Conservation (phyloP, 345 rosid species). For the Arabidopsis suecica region DNA sequence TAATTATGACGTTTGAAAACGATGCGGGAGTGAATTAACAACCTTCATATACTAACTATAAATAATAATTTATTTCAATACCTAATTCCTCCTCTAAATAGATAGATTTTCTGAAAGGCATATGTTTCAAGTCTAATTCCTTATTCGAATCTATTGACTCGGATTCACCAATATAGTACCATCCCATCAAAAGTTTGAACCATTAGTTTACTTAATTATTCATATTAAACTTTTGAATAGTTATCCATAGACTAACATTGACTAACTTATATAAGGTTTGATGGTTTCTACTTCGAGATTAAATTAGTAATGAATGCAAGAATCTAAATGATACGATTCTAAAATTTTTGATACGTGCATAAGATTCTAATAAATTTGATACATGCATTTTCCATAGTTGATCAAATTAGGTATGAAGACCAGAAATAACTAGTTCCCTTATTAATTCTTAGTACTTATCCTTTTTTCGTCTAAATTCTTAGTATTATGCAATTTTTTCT, state of each 20-base stretch:
- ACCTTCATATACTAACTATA: background rate
- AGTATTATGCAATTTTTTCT: too few relatives aligned
- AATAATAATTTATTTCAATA: background rate
- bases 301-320: background rate
- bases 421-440: background rate
- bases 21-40: background rate
- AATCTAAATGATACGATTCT: background rate
- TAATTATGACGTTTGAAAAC: slow-evolving; percentile 1
- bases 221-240: background rate
- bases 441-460: background rate
- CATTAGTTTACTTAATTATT: slow-evolving; percentile 12
- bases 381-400: background rate
- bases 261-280: slow-evolving; percentile 8
- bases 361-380: background rate
- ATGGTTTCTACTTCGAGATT: slow-evolving; percentile 1
- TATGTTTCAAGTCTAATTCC: background rate
- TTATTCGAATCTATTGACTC: slow-evolving; percentile 14
- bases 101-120: slow-evolving; percentile 9
- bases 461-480: too few relatives aligned
- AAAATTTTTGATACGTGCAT: background rate
- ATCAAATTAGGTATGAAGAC: background rate
- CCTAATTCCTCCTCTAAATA: background rate
- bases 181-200: slow-evolving; percentile 17
- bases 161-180: slow-evolving; percentile 10
- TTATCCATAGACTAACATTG: slow-evolving; percentile 14